Evolutionary conservation across 1,284 basidiomycete genomes (phyloP).

Genomic region (Earliella scabrosa): DNA sequence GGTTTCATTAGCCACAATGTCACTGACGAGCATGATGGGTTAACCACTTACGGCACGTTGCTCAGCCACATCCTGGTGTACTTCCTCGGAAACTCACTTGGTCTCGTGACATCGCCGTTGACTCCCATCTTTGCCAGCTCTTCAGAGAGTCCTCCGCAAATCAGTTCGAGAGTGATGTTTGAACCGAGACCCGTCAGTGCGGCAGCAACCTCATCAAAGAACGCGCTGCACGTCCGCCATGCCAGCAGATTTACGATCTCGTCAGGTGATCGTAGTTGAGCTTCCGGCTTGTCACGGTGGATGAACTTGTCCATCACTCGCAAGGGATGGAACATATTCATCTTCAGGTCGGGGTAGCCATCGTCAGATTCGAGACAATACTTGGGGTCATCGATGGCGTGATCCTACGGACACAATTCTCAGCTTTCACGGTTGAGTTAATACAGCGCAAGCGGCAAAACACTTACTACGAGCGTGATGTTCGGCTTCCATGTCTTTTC

Average conservation of each 20-base stretch:
- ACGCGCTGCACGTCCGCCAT: too few species aligned
- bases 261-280: too few species aligned
- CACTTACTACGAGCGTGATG: constrained; percentile 13
- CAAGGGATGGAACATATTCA: constrained; percentile 2
- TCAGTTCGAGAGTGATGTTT: not conserved
- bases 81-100: constrained; percentile 5
- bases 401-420: constrained; percentile 1
- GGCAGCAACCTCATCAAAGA: too few species aligned
- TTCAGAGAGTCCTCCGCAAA: constrained; percentile 1
- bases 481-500: constrained; percentile 15
- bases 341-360: not conserved
- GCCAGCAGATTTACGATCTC: too few species aligned
- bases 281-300: too few species aligned
- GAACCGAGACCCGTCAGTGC: too few species aligned
- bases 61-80: constrained; percentile 12
- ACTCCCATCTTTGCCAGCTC: constrained; percentile 12
- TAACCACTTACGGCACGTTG: constrained; percentile 11
- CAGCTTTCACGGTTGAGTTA: not conserved
- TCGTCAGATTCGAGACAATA: not conserved
- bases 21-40: not conserved
- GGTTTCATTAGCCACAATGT: not conserved
- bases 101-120: not conserved
- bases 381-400: not conserved
- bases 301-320: constrained; percentile 2
- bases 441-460: not conserved